These are phyloP conservation scores for Globisporangium paroecandrum DNA, from an alignment of 352 stramenopile genomes.

Conservation along the genomic window DNA sequence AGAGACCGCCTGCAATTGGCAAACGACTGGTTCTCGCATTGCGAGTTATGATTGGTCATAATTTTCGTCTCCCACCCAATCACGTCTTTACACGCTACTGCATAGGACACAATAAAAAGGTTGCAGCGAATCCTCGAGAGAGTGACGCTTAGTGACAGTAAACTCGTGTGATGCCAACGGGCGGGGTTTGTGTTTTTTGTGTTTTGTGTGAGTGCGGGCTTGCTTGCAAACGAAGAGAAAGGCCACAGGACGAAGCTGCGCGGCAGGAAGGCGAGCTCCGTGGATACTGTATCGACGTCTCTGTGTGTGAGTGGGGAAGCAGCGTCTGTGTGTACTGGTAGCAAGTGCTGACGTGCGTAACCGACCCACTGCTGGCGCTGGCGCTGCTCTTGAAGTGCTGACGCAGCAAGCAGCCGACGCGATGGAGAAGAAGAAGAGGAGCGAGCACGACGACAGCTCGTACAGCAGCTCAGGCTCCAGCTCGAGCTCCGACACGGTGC, in stretches of 20 bases:
- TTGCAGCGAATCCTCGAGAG: slow-evolving; percentile 2
- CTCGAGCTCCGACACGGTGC: slow-evolving; percentile 69
- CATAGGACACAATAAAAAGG: slow-evolving; percentile 2
- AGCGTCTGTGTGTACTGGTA: neutral
- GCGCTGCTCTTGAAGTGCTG: neutral
- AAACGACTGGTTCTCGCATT: slow-evolving; percentile 17
- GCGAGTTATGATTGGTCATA: neutral
- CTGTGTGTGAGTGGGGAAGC: neutral
- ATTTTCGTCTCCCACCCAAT: neutral
- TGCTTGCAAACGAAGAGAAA: neutral
- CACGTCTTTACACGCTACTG: neutral
- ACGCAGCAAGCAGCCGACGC: neutral
- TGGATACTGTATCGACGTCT: neutral
- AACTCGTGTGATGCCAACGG: too few relatives aligned
- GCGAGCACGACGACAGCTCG: slow-evolving; percentile 25
- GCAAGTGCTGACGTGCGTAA: neutral
- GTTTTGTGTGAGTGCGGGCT: neutral
- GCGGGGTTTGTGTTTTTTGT: neutral
- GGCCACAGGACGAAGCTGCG: neutral
- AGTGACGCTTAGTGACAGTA: slow-evolving; percentile 2
- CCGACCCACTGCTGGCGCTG: neutral
- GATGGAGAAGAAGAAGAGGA: slow-evolving; percentile 12
- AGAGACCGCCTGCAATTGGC: neutral
- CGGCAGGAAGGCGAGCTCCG: neutral
- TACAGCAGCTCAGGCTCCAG: slow-evolving; percentile 59